phyloP scores from a whole-genome alignment of 1,284 basidiomycete species.

The Irpex lacteus region DNA sequence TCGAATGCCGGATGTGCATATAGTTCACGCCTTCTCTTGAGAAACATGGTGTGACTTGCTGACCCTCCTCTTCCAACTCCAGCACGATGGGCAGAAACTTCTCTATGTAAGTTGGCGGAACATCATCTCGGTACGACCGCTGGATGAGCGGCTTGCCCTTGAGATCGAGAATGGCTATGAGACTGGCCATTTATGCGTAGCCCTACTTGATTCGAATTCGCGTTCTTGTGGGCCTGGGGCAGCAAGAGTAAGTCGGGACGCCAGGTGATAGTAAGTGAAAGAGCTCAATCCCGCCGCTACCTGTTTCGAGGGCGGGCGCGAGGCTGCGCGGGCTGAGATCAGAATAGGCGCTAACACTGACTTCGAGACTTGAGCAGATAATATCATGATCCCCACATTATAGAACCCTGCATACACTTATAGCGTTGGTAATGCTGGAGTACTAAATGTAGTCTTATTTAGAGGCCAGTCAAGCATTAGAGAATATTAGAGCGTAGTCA shows the following conservation, averaged over 20 bases:
- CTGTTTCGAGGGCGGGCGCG: too few relatives aligned
- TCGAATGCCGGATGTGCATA: constrained; percentile 98
- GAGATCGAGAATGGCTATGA: constrained; percentile 95
- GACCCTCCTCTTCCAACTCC: constrained; percentile 97
- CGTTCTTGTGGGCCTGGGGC: not conserved
- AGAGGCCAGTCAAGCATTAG: too few relatives aligned
- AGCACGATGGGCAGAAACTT: constrained; percentile 93
- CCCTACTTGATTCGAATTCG: not conserved
- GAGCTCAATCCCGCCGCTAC: not conserved
- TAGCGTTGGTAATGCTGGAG: too few relatives aligned
- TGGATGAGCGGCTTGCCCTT: constrained; percentile 99
- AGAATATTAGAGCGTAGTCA: too few relatives aligned
- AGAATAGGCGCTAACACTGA: not conserved
- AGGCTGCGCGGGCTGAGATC: not conserved
- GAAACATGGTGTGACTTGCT: constrained; percentile 94
- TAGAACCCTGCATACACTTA: too few relatives aligned
- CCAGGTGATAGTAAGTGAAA: not conserved
- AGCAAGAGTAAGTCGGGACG: not conserved
- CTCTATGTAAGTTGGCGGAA: constrained; percentile 86
- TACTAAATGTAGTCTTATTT: too few relatives aligned
- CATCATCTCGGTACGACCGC: constrained; percentile 96
- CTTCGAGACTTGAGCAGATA: not conserved
- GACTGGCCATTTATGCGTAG: constrained; percentile 44
- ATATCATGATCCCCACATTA: not conserved
- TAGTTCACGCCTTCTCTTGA: constrained; percentile 94